Base-by-base conservation (phyloP, 1,139 yeast genomes). In the Casaregolazyma suthepensis region DNA sequence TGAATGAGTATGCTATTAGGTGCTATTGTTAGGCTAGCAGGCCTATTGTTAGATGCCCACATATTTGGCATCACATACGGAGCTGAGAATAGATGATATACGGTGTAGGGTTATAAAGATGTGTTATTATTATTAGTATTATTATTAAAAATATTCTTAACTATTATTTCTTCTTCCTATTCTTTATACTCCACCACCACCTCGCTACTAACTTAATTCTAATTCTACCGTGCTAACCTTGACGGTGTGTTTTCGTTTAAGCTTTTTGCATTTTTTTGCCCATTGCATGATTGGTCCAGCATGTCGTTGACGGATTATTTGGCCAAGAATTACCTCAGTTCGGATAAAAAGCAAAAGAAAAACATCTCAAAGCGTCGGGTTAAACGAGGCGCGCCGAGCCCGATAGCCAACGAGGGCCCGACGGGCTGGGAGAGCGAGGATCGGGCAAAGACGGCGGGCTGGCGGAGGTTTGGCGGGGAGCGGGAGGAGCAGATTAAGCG, bases 261-360 rank as follows among this genome's bases (percentile, higher is more conserved):
- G 29, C 45, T 20, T 17, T 5, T 13, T 43, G 45, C 29, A 43
- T 43, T 13, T 43, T 26, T 43, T 13, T 22, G 23, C 13, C 23
- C 9, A 13, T 15, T 35, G 40, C 40, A 35, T 35, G 40, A 35
- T 35, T 35, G 40, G 40, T n/a, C 18, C 22, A 45, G 45, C 18
- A 73, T 75, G 80, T 76, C 82, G 2, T 66, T 81, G 38, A 76
- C 82, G 26, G 82, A 77, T 51, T 81, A 81, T 59, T 68, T 82
- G 45, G 72, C 79, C 15, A 75, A 77, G 58, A 78, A 78, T 56
- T 79, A 81, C 45, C 61, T 70, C 10, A 60, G 67, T 9, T 61
- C 59, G 10, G 68, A 62, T 35, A 55, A 57, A 45, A 58, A 54
- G 58, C 53, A 57, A 63, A 55, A 66, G 54, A 62, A 63, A 66